These are phyloP conservation scores for Mortierella claussenii DNA, from an alignment of 192 early-diverging fungal genomes.

Conservation along the genomic window DNA sequence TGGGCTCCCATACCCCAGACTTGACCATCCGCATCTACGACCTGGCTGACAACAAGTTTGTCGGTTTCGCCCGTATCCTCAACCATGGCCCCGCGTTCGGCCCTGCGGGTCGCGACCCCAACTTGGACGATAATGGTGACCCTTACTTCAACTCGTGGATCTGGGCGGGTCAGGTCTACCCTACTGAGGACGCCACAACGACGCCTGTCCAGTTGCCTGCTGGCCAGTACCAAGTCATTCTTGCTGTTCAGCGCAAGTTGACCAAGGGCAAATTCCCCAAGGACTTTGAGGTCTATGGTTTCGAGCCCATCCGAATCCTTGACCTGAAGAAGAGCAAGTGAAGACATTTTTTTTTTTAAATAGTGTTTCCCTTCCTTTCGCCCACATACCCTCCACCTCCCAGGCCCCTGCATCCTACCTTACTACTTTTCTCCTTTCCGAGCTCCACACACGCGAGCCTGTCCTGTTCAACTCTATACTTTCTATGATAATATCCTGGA, in stretches of 20 bases:
- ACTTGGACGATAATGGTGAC: conserved; percentile 8
- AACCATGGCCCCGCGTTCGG: conserved; percentile 20
- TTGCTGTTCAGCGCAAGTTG: conserved; percentile 31
- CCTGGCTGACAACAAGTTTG: conserved; percentile 7
- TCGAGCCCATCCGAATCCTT: conserved; percentile 12
- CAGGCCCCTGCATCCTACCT: too few relatives aligned
- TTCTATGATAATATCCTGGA: too few relatives aligned
- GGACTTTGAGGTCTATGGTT: conserved; percentile 35
- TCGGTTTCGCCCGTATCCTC: conserved; percentile 11
- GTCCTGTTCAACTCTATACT: too few relatives aligned
- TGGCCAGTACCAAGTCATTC: conserved; percentile 23
- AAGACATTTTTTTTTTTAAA: neutral
- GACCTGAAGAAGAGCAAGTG: neutral
- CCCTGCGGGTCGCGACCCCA: conserved; percentile 6
- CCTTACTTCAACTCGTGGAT: conserved; percentile 3
- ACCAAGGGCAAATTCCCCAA: conserved; percentile 33
- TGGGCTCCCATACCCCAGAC: conserved; percentile 41
- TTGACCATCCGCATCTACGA: conserved; percentile 17
- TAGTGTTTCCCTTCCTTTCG: too few relatives aligned
- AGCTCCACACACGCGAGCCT: too few relatives aligned
- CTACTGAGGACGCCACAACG: neutral
- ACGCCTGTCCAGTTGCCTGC: neutral
- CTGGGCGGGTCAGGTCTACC: conserved; percentile 28
- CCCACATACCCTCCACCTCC: too few relatives aligned
- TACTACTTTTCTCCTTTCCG: too few relatives aligned